Conservation (phyloP, 1,284 basidiomycete species). For the Microbotryum silenes-acaulis region DNA sequence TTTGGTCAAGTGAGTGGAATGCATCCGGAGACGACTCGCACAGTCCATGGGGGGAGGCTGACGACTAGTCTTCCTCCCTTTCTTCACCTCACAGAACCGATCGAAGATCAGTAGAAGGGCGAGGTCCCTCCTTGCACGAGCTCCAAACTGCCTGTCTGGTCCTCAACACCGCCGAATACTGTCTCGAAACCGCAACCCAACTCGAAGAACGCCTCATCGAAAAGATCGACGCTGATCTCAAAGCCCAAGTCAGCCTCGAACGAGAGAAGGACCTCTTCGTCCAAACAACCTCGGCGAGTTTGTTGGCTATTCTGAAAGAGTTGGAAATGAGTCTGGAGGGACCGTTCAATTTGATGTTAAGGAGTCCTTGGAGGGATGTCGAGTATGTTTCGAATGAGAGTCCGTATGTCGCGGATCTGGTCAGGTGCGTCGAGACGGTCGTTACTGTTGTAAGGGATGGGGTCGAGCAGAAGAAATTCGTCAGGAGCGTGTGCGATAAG, state of each 20-base stretch:
- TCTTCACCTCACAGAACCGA: slow-evolving; percentile 36
- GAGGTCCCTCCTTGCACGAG: slow-evolving; percentile 58
- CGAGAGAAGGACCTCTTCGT: slow-evolving; percentile 80
- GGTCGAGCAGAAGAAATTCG: slow-evolving; percentile 85
- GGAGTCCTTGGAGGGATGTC: slow-evolving; percentile 64
- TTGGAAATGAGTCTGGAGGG: slow-evolving; percentile 71
- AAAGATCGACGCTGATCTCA: slow-evolving; percentile 66
- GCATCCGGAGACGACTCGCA: neutral
- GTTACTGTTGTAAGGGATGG: slow-evolving; percentile 59
- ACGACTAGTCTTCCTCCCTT: slow-evolving; percentile 43
- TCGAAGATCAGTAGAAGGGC: slow-evolving; percentile 65
- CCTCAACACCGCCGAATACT: slow-evolving; percentile 97
- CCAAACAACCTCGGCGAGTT: slow-evolving; percentile 73
- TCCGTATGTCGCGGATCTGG: slow-evolving; percentile 66
- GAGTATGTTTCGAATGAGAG: slow-evolving; percentile 80
- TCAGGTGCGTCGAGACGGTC: slow-evolving; percentile 56
- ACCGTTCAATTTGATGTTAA: slow-evolving; percentile 62
- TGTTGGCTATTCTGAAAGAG: slow-evolving; percentile 68
- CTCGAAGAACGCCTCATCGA: slow-evolving; percentile 84
- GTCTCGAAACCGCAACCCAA: slow-evolving; percentile 82
- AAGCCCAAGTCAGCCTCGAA: slow-evolving; percentile 72
- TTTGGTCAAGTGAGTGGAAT: slow-evolving; percentile 17
- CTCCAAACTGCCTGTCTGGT: slow-evolving; percentile 73
- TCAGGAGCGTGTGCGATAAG: slow-evolving; percentile 85
- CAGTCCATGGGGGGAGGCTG: slow-evolving; percentile 42